These are phyloP conservation scores for Pterocarpus macrocarpus DNA, from an alignment of 306 rosid species.

Conservation along the genomic window DNA sequence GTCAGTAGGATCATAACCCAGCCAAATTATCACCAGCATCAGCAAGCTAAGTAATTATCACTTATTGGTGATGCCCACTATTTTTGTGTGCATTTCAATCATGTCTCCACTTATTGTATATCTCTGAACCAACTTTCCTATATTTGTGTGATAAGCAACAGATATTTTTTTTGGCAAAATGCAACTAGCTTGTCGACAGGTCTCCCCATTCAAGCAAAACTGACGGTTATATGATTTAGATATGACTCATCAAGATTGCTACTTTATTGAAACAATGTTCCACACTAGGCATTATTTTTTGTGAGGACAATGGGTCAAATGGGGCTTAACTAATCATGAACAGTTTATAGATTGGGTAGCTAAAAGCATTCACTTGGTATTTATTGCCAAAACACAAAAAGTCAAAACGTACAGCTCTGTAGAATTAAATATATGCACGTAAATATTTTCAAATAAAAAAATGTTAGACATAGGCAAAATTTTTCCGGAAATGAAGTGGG, in stretches of 20 bases:
- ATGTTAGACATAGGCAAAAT: no score
- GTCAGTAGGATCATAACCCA: conserved; percentile 16
- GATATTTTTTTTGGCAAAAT: conserved; percentile 1
- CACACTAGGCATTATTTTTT: conserved; percentile 1
- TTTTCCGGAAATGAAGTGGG: no score
- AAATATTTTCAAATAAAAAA: no score
- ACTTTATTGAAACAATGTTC: background rate
- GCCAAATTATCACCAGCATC: background rate
- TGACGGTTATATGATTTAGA: background rate
- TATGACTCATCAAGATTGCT: background rate
- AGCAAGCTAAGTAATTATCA: background rate
- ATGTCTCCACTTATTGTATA: conserved; percentile 1
- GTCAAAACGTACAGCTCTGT: background rate
- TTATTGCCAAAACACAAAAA: conserved; percentile 2
- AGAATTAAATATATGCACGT: background rate
- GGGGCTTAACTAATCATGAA: background rate
- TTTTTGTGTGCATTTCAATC: conserved; percentile 13
- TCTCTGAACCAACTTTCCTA: background rate
- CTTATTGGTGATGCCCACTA: conserved; percentile 5
- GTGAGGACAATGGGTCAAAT: background rate
- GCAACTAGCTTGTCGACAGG: background rate
- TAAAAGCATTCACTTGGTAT: conserved; percentile 14
- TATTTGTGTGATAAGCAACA: background rate
- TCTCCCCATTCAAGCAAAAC: conserved; percentile 6
- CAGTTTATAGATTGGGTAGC: background rate